phyloP scores from a whole-genome alignment of 2,329 filamentous ascomycete genomes.

The Trichoderma aggressivum region DNA sequence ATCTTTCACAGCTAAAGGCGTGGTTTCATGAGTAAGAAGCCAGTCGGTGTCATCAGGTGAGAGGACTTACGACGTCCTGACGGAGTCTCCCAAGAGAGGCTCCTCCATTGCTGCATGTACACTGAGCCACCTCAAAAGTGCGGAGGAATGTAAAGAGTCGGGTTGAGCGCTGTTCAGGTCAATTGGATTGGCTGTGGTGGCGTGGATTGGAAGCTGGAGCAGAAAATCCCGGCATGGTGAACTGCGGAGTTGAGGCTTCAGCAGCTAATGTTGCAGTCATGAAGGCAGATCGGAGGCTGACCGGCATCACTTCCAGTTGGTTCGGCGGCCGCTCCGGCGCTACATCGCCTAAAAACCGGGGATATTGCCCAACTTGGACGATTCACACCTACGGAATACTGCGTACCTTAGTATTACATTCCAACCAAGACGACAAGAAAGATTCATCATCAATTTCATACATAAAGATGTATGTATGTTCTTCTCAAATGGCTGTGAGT shows the following conservation, averaged over 20 bases:
- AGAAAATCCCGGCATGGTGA: background rate
- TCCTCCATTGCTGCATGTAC: slow-evolving; percentile 28
- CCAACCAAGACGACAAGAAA: background rate
- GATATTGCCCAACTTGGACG: background rate
- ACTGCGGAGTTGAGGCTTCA: background rate
- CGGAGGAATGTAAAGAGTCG: background rate
- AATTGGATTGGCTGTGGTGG: background rate
- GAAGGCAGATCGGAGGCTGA: background rate
- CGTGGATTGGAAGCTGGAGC: background rate
- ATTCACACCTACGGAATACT: background rate
- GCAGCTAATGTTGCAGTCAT: background rate
- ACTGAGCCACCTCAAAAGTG: background rate
- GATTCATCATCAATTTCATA: background rate
- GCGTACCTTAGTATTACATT: too few relatives aligned
- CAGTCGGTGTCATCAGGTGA: background rate
- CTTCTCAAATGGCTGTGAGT: background rate
- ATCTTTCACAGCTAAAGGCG: slow-evolving; percentile 39
- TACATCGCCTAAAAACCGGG: background rate
- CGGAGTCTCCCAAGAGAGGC: slow-evolving; percentile 35
- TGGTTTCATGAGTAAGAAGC: background rate
- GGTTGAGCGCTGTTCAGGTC: background rate
- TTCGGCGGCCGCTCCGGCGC: background rate
- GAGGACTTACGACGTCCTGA: slow-evolving; percentile 36
- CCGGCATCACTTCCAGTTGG: background rate
- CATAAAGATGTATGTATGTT: background rate